Evolutionary conservation across 139 green algal genomes (phyloP).

Genomic region (Chlorokybus atmophyticus): DNA sequence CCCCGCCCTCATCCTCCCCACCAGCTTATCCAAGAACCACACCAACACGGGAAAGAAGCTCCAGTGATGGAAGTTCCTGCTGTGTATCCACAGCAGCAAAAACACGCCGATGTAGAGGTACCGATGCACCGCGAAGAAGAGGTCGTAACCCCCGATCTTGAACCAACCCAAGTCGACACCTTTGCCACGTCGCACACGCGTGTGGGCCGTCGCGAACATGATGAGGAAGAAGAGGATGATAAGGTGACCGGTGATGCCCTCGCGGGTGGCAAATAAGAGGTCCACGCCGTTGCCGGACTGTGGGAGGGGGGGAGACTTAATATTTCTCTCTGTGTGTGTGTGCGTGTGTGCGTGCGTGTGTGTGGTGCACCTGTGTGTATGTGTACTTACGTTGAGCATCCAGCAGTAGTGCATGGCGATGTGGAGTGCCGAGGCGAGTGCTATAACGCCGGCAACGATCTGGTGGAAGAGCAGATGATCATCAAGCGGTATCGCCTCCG

Average conservation of each 20-base stretch:
- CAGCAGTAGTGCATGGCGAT: constrained; percentile 1
- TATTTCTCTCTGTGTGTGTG: not conserved
- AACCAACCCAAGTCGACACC: not conserved
- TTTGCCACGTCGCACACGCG: not conserved
- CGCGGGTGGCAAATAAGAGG: not conserved
- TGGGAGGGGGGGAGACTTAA: not conserved
- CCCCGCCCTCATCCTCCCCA: no score
- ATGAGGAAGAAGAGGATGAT: not conserved
- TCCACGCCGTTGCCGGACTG: not conserved
- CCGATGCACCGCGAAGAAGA: not conserved
- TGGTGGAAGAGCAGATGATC: constrained; percentile 5
- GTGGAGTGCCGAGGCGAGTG: constrained; percentile 1
- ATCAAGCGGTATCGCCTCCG: not conserved
- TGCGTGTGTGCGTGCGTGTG: not conserved
- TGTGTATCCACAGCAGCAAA: constrained; percentile 2
- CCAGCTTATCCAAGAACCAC: constrained; percentile 3
- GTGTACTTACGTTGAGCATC: not conserved
- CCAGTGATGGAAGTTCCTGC: constrained; percentile 7
- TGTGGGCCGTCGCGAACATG: constrained; percentile 2
- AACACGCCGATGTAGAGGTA: constrained; percentile 7
- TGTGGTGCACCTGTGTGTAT: not conserved
- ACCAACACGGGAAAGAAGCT: constrained; percentile 7
- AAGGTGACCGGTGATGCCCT: not conserved
- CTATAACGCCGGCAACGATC: not conserved
- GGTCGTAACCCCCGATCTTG: constrained; percentile 6